A percentile compares a stretch with the other conserved stretches of the same genome.
Evolutionary conservation across 176 grass and related monocot genomes (phyloP).

Genomic region (Oryza coarctata): DNA sequence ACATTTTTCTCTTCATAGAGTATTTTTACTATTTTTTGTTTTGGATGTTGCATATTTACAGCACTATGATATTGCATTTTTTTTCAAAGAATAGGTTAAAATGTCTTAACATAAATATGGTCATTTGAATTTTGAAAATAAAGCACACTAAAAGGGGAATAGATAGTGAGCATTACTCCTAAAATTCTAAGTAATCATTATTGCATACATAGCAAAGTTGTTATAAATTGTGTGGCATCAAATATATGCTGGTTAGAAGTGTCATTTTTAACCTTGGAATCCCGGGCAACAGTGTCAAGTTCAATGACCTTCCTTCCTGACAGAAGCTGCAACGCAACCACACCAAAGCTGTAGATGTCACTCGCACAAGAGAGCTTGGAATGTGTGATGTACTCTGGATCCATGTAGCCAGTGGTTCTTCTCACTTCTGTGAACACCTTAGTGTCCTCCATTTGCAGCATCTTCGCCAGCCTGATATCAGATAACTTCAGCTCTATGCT

Average conservation of each 20-base stretch:
- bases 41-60: too few relatives aligned
- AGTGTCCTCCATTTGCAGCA: slow-evolving; percentile 60
- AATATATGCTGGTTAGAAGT: background rate
- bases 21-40: too few relatives aligned
- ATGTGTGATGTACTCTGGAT: slow-evolving; percentile 68
- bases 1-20: too few relatives aligned
- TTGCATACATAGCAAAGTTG: too few relatives aligned
- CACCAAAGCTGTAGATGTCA: slow-evolving; percentile 73
- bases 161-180: too few relatives aligned
- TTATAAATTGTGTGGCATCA: background rate
- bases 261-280: slow-evolving; percentile 48
- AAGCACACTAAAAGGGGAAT: too few relatives aligned
- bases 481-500: slow-evolving; percentile 52
- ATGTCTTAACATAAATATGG: too few relatives aligned
- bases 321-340: slow-evolving; percentile 55
- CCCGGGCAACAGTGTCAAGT: slow-evolving; percentile 48
- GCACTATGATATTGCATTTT: too few relatives aligned
- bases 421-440: slow-evolving; percentile 63
- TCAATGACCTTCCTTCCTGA: slow-evolving; percentile 77
- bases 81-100: too few relatives aligned
- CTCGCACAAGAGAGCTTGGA: slow-evolving; percentile 56
- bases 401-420: slow-evolving; percentile 78
- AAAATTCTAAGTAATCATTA: too few relatives aligned
- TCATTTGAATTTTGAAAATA: too few relatives aligned
- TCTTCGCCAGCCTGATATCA: slow-evolving; percentile 60